These are phyloP conservation scores for Fusarium camptoceras DNA, from an alignment of 2,329 filamentous ascomycete genomes.

Conservation along the genomic window DNA sequence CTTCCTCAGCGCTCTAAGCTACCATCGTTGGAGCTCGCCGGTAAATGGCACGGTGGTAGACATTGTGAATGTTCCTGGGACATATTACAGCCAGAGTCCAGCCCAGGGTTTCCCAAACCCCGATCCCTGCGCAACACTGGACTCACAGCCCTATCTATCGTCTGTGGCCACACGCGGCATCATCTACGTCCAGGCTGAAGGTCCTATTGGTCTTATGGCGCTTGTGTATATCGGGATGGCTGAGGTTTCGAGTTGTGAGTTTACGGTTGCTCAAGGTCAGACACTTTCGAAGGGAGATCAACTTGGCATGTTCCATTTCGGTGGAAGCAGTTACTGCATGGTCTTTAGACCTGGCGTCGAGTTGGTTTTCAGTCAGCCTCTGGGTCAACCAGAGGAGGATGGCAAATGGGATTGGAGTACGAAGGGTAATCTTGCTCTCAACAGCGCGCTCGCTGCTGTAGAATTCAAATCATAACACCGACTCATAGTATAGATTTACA, in stretches of 20 bases:
- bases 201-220: conserved; percentile 1
- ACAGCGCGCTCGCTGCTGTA: not conserved
- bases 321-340: conserved; percentile 4
- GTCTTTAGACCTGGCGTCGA: not conserved
- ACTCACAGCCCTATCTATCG: conserved; percentile 8
- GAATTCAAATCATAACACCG: too few species aligned
- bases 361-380: not conserved
- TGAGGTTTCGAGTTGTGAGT: conserved; percentile 1
- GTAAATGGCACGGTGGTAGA: conserved; percentile 65
- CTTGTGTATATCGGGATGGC: conserved; percentile 11
- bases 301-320: conserved; percentile 26
- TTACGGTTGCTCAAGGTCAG: not conserved
- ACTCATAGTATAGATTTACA: too few species aligned
- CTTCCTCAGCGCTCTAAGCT: conserved; percentile 71
- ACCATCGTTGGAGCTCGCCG: conserved; percentile 76
- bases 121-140: not conserved
- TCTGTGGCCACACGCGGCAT: conserved; percentile 14
- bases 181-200: conserved; percentile 6
- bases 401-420: not conserved
- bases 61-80: not conserved
- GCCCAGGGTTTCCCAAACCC: not conserved
- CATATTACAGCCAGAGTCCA: conserved; percentile 12
- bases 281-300: not conserved
- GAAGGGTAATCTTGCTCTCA: not conserved
- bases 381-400: not conserved